Percentiles rank a stretch among this genome's conserved stretches.
Conservation (phyloP, 2,329 filamentous ascomycete species). For the Monilinia vaccinii-corymbosi region DNA sequence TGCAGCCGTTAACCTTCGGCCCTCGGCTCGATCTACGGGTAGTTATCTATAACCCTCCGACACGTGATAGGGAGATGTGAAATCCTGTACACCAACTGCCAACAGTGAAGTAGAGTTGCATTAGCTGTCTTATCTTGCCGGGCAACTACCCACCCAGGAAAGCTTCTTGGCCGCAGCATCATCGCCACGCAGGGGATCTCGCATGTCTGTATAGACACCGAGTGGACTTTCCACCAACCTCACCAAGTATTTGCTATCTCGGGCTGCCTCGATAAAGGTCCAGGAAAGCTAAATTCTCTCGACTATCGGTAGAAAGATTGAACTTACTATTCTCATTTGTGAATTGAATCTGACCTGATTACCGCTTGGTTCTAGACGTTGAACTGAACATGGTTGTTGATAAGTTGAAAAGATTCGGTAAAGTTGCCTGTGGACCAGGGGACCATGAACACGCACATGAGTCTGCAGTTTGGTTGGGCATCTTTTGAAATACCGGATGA, state of each 20-base stretch:
- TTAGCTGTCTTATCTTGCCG: background rate
- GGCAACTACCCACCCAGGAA: background rate
- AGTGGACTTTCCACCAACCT: background rate
- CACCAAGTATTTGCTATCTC: background rate
- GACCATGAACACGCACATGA: background rate
- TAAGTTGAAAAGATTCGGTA: background rate
- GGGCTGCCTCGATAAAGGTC: background rate
- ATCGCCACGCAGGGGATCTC: background rate
- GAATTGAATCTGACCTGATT: background rate
- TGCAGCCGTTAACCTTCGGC: background rate
- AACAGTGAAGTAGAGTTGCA: background rate
- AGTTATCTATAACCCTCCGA: background rate
- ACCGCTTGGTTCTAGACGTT: background rate
- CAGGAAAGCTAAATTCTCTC: background rate
- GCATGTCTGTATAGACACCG: background rate
- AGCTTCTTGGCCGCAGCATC: background rate
- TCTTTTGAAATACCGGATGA: background rate
- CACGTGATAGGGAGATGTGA: constrained; percentile 6
- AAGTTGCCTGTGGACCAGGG: background rate
- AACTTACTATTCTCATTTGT: background rate
- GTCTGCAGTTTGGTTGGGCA: background rate
- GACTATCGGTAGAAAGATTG: background rate
- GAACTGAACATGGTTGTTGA: background rate
- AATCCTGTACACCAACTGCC: too few relatives aligned
- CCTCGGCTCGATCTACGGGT: background rate